Evolutionary conservation across 2,329 filamentous ascomycete species (phyloP).

Genomic region (Phaeosphaeria sp.): DNA sequence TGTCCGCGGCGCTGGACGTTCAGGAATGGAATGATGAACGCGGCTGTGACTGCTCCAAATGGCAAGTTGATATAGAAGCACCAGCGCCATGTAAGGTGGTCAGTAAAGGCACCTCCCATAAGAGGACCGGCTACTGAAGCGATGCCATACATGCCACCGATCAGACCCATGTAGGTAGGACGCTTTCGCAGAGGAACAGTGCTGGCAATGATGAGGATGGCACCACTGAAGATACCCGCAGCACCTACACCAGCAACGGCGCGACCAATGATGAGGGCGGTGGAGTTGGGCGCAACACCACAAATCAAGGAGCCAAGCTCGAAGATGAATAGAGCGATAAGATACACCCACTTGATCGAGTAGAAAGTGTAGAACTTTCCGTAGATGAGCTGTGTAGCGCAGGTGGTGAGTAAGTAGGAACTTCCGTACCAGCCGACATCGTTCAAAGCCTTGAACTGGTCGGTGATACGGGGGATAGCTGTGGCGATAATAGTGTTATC

Average conservation of each 20-base stretch:
- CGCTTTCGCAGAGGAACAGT: constrained; percentile 55
- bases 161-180: constrained; percentile 57
- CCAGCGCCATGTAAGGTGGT: constrained; percentile 56
- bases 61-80: constrained; percentile 58
- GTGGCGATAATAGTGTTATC: constrained; percentile 59
- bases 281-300: constrained; percentile 58
- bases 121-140: constrained; percentile 57
- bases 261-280: constrained; percentile 59
- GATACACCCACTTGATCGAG: constrained; percentile 55
- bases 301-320: constrained; percentile 61
- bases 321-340: constrained; percentile 56
- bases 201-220: constrained; percentile 55
- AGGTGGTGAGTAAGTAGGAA: constrained; percentile 52
- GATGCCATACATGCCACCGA: constrained; percentile 59
- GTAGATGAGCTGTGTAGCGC: constrained; percentile 49
- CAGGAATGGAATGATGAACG: constrained; percentile 51
- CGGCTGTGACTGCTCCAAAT: constrained; percentile 54
- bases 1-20: constrained; percentile 40
- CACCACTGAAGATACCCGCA: constrained; percentile 59
- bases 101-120: constrained; percentile 56
- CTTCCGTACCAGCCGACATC: constrained; percentile 56
- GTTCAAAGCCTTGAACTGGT: constrained; percentile 54
- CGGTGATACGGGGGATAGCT: constrained; percentile 57
- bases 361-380: constrained; percentile 56
- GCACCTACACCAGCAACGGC: constrained; percentile 59